phyloP scores from a whole-genome alignment of 345 rosid genomes.

The Barbarea vulgaris region DNA sequence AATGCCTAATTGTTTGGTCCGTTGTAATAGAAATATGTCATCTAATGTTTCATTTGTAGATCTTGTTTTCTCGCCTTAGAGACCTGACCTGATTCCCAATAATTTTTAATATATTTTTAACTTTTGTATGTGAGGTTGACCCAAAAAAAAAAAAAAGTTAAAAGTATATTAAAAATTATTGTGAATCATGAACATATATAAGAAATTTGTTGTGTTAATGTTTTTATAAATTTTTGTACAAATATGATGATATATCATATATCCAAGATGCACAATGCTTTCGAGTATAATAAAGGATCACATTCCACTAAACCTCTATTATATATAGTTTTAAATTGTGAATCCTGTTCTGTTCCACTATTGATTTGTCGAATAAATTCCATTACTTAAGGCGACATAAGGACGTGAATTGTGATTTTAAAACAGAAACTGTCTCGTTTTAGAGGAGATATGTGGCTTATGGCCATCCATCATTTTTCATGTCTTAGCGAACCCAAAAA shows the following conservation, averaged over 20 bases:
- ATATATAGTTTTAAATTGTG: no score
- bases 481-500: not conserved
- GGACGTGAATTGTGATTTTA: not conserved
- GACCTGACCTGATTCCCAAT: no score
- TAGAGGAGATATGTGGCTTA: not conserved
- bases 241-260: no score
- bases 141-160: no score
- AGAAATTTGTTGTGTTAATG: not conserved
- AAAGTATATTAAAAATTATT: no score
- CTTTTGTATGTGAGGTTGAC: not conserved
- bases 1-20: not conserved
- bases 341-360: not conserved
- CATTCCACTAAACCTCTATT: not conserved
- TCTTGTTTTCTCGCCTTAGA: not conserved
- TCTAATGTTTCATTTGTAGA: not conserved
- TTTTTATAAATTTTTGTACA: no score
- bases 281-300: not conserved
- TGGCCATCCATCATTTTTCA: not conserved
- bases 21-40: not conserved
- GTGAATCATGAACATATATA: not conserved
- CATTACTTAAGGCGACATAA: not conserved
- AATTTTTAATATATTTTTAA: no score
- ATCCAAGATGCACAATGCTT: no score
- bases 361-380: not conserved
- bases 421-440: not conserved